Conservation (phyloP, 805 yeast genomes). For the Ogataea saltuana region DNA sequence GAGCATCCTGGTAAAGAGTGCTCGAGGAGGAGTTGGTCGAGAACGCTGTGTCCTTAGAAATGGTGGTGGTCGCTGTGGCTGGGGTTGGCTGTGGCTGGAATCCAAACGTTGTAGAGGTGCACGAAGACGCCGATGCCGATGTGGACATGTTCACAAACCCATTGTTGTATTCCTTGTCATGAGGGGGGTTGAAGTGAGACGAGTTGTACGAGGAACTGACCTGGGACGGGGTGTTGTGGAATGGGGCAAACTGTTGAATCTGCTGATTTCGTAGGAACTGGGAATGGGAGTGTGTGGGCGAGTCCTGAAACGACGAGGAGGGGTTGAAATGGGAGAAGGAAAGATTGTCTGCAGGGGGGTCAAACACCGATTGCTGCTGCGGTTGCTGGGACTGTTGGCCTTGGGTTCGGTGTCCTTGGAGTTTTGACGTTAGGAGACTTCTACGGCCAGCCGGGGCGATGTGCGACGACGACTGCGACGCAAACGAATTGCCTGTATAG, state of each 20-base stretch:
- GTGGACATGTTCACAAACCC: conserved; percentile 21
- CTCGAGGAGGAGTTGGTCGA: conserved; percentile 37
- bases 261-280: conserved; percentile 21
- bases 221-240: conserved; percentile 50
- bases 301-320: conserved; percentile 13
- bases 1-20: conserved; percentile 37
- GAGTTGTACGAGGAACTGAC: conserved; percentile 41
- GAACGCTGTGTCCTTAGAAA: conserved; percentile 50
- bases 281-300: conserved; percentile 11
- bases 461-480: conserved; percentile 21
- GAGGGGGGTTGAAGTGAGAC: conserved; percentile 7
- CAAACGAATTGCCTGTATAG: conserved; percentile 17
- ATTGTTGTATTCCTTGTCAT: conserved; percentile 11
- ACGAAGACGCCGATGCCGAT: conserved; percentile 15
- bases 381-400: conserved; percentile 18
- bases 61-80: conserved; percentile 55
- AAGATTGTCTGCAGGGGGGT: conserved; percentile 1
- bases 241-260: conserved; percentile 34
- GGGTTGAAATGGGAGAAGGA: conserved; percentile 8
- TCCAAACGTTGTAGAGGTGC: conserved; percentile 20
- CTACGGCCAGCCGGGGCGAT: conserved; percentile 32
- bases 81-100: conserved; percentile 42
- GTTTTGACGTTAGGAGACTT: conserved; percentile 32
- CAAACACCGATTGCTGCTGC: conserved; percentile 8
- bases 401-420: conserved; percentile 25